phyloP scores from a whole-genome alignment of 129 eudicot genomes.

The Ambrosia trifida region DNA sequence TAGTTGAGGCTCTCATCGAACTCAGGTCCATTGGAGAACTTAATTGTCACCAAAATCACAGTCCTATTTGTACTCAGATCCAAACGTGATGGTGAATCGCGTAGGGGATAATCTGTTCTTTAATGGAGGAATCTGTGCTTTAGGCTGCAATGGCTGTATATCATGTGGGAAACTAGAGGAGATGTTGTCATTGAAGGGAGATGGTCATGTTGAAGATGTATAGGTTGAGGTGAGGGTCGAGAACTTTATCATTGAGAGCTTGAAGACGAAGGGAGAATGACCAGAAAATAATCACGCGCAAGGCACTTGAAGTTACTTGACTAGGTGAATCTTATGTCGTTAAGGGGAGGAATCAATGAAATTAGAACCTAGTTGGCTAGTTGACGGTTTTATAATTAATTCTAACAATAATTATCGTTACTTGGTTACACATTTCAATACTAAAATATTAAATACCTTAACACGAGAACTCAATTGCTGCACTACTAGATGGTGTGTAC shows the following conservation, averaged over 20 bases:
- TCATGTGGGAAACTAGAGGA: neutral
- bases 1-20: neutral
- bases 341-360: neutral
- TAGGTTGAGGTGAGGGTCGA: no score
- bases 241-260: no score
- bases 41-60: neutral
- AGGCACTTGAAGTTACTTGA: neutral
- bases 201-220: no score
- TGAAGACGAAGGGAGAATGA: neutral
- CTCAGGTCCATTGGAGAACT: neutral
- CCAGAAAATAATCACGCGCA: neutral
- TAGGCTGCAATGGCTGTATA: neutral
- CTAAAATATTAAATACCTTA: neutral
- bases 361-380: neutral
- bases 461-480: neutral
- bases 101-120: neutral
- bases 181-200: neutral
- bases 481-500: conserved; percentile 1
- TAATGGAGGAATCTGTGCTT: neutral
- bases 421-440: neutral
- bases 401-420: neutral
- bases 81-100: neutral
- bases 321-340: neutral
- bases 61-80: neutral
- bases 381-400: neutral